Conservation (phyloP, 495 filamentous ascomycete species). For the Neurospora sp. region DNA sequence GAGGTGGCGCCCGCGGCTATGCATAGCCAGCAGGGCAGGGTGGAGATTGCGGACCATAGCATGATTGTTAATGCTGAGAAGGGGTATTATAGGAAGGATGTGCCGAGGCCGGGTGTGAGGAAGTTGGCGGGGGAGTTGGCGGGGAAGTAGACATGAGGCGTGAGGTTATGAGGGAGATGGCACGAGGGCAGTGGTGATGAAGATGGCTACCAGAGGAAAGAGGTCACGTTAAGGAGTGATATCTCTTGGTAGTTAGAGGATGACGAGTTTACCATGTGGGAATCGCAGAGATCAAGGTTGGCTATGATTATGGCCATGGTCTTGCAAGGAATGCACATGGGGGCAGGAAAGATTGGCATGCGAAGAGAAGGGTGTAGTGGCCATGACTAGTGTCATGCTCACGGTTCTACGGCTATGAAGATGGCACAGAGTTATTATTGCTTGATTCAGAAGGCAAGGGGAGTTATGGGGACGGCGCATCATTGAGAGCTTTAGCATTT, state of each 20-base stretch:
- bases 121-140: conserved; percentile 9
- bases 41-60: conserved; percentile 39
- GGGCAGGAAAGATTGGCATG: neutral
- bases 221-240: no score
- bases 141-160: no score
- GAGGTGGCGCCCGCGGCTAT: conserved; percentile 58
- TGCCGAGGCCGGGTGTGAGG: conserved; percentile 18
- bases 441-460: neutral
- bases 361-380: neutral
- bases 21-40: conserved; percentile 19
- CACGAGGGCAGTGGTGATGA: no score
- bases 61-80: conserved; percentile 37
- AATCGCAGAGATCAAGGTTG: no score
- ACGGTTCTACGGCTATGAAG: neutral
- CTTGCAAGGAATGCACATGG: neutral
- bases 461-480: neutral
- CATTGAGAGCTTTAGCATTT: neutral
- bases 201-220: no score
- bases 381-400: neutral
- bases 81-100: conserved; percentile 23
- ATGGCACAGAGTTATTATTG: neutral
- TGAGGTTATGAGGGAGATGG: no score
- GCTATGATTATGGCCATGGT: neutral
- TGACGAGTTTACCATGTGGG: no score
- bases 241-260: no score